A percentile compares a stretch with the other conserved stretches of the same genome.
These are phyloP conservation scores for Microbotryum intermedium DNA, from an alignment of 1,284 basidiomycete species.

Conservation along the genomic window DNA sequence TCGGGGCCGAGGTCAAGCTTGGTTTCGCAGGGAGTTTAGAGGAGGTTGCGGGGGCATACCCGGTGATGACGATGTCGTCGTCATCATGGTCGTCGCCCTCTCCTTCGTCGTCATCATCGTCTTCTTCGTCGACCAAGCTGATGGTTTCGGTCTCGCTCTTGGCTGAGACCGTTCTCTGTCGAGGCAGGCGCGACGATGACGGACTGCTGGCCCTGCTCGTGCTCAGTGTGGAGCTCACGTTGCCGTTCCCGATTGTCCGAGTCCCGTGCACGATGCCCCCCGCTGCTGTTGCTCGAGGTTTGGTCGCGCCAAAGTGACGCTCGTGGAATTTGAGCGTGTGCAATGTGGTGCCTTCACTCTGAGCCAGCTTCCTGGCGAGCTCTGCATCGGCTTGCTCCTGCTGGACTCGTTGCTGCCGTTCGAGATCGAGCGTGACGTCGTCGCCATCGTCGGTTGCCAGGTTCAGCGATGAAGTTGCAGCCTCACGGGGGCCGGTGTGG, in stretches of 20 bases:
- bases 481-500: neutral
- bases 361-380: neutral
- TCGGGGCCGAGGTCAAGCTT: neutral
- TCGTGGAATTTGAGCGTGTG: neutral
- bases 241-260: too few relatives aligned
- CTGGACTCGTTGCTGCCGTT: neutral
- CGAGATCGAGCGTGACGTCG: neutral
- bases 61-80: conserved; percentile 13
- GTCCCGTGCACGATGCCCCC: too few relatives aligned
- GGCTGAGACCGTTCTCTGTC: too few relatives aligned
- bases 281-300: too few relatives aligned
- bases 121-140: conserved; percentile 4
- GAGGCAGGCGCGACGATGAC: too few relatives aligned
- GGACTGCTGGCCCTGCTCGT: too few relatives aligned
- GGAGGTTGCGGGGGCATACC: neutral
- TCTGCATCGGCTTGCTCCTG: neutral
- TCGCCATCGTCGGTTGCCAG: neutral
- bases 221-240: too few relatives aligned
- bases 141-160: conserved; percentile 3
- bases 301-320: neutral
- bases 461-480: too few relatives aligned
- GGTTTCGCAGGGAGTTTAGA: neutral
- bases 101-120: conserved; percentile 4
- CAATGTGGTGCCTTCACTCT: neutral
- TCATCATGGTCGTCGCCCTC: neutral